Conservation (phyloP, 768 basidiomycete species). For the Lactifluus hygrophoroides region DNA sequence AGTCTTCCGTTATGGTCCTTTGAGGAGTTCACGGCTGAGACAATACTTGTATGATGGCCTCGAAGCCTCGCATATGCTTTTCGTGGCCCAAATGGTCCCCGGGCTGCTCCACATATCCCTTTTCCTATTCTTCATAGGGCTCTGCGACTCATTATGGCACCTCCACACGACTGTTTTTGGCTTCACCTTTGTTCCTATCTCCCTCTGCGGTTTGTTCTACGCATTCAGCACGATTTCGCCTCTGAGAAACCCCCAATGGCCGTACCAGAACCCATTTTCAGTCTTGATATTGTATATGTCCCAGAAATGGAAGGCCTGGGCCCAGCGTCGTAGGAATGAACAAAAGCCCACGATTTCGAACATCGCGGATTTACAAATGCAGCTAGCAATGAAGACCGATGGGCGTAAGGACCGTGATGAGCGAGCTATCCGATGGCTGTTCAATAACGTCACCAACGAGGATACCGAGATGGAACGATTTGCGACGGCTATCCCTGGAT, state of each 20-base stretch:
- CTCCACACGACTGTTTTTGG: conserved; percentile 14
- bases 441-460: not conserved
- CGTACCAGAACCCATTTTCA: conserved; percentile 3
- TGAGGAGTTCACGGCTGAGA: conserved; percentile 34
- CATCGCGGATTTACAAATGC: not conserved
- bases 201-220: conserved; percentile 5
- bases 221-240: conserved; percentile 8
- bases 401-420: not conserved
- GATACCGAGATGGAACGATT: conserved; percentile 1
- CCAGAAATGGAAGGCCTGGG: not conserved
- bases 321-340: not conserved
- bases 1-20: conserved; percentile 24
- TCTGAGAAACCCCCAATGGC: not conserved
- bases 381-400: not conserved
- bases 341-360: not conserved
- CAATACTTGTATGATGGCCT: conserved; percentile 32
- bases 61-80: conserved; percentile 32
- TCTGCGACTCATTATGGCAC: conserved; percentile 36
- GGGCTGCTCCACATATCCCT: conserved; percentile 42
- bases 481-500: not conserved
- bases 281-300: conserved; percentile 2
- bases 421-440: not conserved
- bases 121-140: conserved; percentile 41
- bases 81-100: conserved; percentile 36
- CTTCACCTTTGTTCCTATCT: not conserved